Percentiles rank a stretch among this genome's conserved stretches.
These are phyloP conservation scores for Bipolaris oryzae DNA, from an alignment of 2,329 filamentous ascomycete species.

Conservation along the genomic window DNA sequence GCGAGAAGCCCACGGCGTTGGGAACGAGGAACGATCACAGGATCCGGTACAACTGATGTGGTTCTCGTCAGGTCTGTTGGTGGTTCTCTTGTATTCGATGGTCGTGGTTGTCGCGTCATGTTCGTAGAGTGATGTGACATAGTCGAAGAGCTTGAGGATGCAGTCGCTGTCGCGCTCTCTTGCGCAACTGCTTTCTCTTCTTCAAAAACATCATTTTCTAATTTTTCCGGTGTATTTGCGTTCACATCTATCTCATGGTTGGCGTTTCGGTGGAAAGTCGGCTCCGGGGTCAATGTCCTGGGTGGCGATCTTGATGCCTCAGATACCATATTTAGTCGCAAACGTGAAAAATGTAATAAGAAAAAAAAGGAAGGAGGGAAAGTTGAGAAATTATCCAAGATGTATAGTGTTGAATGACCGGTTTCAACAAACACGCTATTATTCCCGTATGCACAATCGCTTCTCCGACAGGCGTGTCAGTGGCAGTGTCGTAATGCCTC, in stretches of 20 bases:
- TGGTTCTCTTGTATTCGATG: constrained; percentile 6
- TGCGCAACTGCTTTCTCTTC: neutral
- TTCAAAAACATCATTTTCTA: constrained; percentile 15
- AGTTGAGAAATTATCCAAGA: neutral
- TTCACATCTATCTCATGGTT: neutral
- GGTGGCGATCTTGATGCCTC: constrained; percentile 4
- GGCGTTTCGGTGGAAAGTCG: neutral
- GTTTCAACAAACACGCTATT: neutral
- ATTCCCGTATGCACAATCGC: constrained; percentile 7
- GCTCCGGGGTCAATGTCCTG: neutral
- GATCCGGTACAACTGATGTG: constrained; percentile 45
- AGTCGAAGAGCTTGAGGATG: constrained; percentile 32
- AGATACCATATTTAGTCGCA: neutral
- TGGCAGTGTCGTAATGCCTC: constrained; percentile 9
- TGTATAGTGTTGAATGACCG: neutral
- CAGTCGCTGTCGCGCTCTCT: constrained; percentile 31
- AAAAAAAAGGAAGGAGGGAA: neutral
- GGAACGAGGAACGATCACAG: constrained; percentile 56
- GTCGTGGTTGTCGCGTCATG: constrained; percentile 2
- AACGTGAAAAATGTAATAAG: neutral
- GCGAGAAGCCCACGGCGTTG: constrained; percentile 75
- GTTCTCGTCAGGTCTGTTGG: constrained; percentile 35
- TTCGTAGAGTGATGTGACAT: constrained; percentile 24
- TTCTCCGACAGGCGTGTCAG: constrained; percentile 2
- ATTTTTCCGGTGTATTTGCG: neutral